Base-by-base conservation (phyloP, 805 yeast species). In the Kurtzmaniella cleridarum region DNA sequence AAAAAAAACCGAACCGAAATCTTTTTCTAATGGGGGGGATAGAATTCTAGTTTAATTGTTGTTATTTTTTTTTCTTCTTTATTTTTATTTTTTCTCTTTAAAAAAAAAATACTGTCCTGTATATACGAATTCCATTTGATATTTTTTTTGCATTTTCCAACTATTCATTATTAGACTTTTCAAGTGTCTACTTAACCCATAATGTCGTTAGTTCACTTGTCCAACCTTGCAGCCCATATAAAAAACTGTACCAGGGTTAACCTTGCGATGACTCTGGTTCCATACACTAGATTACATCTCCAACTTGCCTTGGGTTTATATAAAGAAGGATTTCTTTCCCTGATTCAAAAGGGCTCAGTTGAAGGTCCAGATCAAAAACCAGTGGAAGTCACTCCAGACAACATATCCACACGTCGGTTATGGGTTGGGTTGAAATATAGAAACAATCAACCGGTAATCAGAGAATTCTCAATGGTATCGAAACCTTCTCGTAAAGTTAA, bases 371-470 rank as follows among this genome's bases (percentile, higher is more conserved):
- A 93, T 59, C 57, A 66, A 33, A 67, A 66, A 2, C 83, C 90
- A 1, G 79, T 78, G 3, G 89, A 83, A 32, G 84, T 79, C 16
- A 89, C 98, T 0, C 89, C 84, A 27, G 95, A 86, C 56, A 90
- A 91, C 55, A 78, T 93, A 24, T 63, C 95, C 14, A 75, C 90
- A 1, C 79, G 98, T 54, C 75, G 95, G 49, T 72, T 93, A 36
- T 93, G 98, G 98, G 60, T 93, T 15, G 95, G 90, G 2, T 69
- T 93, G 58, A 93, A 93, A 59, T 93, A 93, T 60, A 78, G 91
- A 55, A 78, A 87, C 47, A 78, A 82, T 54, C 69, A 72, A 48
- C 83, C 96, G 0, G 95, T 93, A 13, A 69, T 93, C 46, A 73
- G 79, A 47, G 74, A 78, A 40, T 76, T 89, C 51, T 71, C 76